Evolutionary conservation across 2,329 filamentous ascomycete species (phyloP), one percentile per base, ranked within the genome.

Genomic region (Sporothrix schenckii): DNA sequence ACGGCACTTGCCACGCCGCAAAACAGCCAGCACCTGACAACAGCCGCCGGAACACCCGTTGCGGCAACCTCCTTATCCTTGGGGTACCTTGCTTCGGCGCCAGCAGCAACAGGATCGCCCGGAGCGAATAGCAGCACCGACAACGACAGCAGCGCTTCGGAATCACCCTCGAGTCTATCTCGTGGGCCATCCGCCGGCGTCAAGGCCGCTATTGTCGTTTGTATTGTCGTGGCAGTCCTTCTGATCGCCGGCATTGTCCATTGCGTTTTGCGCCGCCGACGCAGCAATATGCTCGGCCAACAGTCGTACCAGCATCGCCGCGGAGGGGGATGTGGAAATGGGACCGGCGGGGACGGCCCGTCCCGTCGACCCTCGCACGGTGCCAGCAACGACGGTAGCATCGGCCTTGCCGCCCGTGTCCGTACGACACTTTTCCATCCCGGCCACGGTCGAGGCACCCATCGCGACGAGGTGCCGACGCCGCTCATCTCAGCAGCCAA

Each of bases 171-270:
- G 4, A 47, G 39, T 24, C 58, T 63, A 3, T 63, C 69, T 24
- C 73, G 73, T 71, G 74, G 75, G 74, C 41, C 74, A 47, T 77
- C 80, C 16, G 69, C 72, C 0, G 81, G 80, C 2, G 78, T 80
- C 60, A 85, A 82, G 70, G 80, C 81, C 2, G 83, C 84, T 44
- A 81, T 87, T 65, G 81, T 78, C 4, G 73, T 85, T 13, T 81
- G 81, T 66, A 79, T 80, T 1, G 74, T 80, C 3, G 74, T 83
- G n/a, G 80, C 75, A 4, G 72, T 82, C 13, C 71, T 82, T 16
- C 75, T 80, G 2, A 69, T 85, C 3, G 68, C 80, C 11, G 77
- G 77, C 11, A 73, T 83, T 19, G 69, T 80, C 1, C 73, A 82
- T 2, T 81, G 81, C 61, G 74, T 83, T 2, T 70, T 83, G 13